Evolutionary conservation across 225 moss, liverwort and hornwort genomes (phyloP).

Genomic region (Ulota crispa): DNA sequence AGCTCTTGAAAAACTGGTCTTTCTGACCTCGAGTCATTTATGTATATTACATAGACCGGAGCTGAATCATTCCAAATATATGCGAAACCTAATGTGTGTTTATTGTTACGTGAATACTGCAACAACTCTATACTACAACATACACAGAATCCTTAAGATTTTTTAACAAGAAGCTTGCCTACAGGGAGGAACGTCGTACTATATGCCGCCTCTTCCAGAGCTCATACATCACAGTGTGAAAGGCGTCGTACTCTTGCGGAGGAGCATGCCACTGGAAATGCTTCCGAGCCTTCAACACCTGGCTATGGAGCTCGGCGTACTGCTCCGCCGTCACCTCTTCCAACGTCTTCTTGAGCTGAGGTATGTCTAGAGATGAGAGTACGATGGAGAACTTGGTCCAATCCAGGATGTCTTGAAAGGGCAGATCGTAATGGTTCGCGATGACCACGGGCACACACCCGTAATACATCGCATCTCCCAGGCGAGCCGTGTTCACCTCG

Average conservation of each 20-base stretch:
- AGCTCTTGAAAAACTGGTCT: neutral
- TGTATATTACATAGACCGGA: slow-evolving; percentile 9
- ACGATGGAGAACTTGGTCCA: slow-evolving; percentile 72
- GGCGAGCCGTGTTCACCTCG: slow-evolving; percentile 76
- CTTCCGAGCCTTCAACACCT: slow-evolving; percentile 56
- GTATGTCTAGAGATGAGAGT: slow-evolving; percentile 45
- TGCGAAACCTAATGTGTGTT: neutral
- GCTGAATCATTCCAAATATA: neutral
- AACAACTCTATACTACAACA: neutral
- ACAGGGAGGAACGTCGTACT: slow-evolving; percentile 29
- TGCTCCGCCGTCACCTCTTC: slow-evolving; percentile 50
- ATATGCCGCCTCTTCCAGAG: slow-evolving; percentile 62
- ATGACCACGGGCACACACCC: slow-evolving; percentile 76
- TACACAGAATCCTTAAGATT: neutral
- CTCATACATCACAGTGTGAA: slow-evolving; percentile 68
- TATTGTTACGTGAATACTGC: neutral
- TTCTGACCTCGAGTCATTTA: slow-evolving; percentile 15
- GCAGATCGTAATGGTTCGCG: slow-evolving; percentile 70
- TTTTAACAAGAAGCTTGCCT: neutral
- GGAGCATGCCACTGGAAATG: slow-evolving; percentile 73
- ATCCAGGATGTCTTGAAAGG: slow-evolving; percentile 66
- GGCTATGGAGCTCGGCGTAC: slow-evolving; percentile 55
- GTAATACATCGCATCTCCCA: slow-evolving; percentile 73
- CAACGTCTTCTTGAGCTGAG: slow-evolving; percentile 56
- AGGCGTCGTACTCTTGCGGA: slow-evolving; percentile 57